Percentiles rank a stretch among this genome's conserved stretches.
Evolutionary conservation across 176 grass and related monocot species (phyloP).

Genomic region (Oropetium thomaeum): DNA sequence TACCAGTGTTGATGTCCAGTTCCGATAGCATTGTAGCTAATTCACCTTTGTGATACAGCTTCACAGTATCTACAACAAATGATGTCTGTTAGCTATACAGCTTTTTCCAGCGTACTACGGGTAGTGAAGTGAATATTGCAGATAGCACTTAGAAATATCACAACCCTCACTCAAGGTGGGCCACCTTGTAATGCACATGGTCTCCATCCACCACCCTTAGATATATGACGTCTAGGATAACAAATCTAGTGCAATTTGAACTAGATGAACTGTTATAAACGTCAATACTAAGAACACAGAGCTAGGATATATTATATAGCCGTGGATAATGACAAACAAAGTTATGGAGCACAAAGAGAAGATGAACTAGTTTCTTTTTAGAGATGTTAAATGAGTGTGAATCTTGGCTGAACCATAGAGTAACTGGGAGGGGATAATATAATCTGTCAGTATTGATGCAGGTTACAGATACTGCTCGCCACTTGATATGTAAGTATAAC

Average conservation of each 20-base stretch:
- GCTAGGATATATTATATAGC: not conserved
- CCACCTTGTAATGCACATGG: slow-evolving; percentile 22
- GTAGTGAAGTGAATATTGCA: not conserved
- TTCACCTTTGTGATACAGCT: slow-evolving; percentile 75
- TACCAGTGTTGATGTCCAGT: slow-evolving; percentile 48
- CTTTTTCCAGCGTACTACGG: not conserved
- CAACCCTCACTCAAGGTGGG: not conserved
- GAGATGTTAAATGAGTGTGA: not conserved
- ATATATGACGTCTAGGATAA: not conserved
- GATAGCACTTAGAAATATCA: not conserved
- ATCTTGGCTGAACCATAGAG: not conserved
- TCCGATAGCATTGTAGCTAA: slow-evolving; percentile 61
- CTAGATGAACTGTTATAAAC: not conserved
- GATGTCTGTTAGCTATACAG: too few species aligned
- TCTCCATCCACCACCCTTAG: not conserved
- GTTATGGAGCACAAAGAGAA: slow-evolving; percentile 8
- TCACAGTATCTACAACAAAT: slow-evolving; percentile 76
- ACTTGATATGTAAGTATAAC: slow-evolving; percentile 2
- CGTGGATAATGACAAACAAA: not conserved
- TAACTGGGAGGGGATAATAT: not conserved
- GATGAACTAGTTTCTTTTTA: slow-evolving; percentile 13
- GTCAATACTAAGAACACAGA: not conserved
- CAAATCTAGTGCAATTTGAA: not conserved
- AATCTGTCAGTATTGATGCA: not conserved
- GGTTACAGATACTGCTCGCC: not conserved